A percentile compares a stretch with the other conserved stretches of the same genome.
These are phyloP conservation scores for Irpex sp. DNA, from an alignment of 1,284 basidiomycete genomes.

Conservation along the genomic window DNA sequence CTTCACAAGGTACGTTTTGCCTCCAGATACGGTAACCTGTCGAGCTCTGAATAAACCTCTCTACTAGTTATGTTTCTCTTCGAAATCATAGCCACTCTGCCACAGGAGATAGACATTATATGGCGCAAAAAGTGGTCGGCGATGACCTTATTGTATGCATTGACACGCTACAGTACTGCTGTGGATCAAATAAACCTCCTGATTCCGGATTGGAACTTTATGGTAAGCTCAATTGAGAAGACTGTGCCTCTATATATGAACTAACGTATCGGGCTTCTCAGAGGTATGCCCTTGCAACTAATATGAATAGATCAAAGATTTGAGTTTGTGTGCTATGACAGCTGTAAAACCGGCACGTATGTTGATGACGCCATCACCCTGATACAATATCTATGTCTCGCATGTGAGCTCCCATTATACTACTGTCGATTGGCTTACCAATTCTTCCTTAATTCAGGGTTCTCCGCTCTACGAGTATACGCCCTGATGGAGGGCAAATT, in stretches of 20 bases:
- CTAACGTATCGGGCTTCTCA: background rate
- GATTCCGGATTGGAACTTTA: background rate
- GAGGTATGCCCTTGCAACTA: background rate
- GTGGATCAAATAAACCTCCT: background rate
- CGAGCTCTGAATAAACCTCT: too few species aligned
- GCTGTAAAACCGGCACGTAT: background rate
- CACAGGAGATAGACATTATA: background rate
- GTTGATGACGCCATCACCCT: background rate
- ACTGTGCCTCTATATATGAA: background rate
- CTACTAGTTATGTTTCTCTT: background rate
- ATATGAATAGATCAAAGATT: background rate
- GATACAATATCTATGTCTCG: background rate
- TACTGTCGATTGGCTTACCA: background rate
- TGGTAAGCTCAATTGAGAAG: background rate
- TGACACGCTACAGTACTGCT: background rate
- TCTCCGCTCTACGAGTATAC: background rate
- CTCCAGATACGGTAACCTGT: too few species aligned
- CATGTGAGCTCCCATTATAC: background rate
- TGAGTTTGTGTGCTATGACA: background rate
- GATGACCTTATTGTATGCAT: background rate
- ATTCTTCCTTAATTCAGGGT: background rate
- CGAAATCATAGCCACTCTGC: background rate
- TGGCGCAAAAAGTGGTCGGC: background rate
- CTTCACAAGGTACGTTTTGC: too few species aligned
- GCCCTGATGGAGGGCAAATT: background rate